phyloP scores from a whole-genome alignment of 305 asterid genomes.

The Nicotiana rustica region DNA sequence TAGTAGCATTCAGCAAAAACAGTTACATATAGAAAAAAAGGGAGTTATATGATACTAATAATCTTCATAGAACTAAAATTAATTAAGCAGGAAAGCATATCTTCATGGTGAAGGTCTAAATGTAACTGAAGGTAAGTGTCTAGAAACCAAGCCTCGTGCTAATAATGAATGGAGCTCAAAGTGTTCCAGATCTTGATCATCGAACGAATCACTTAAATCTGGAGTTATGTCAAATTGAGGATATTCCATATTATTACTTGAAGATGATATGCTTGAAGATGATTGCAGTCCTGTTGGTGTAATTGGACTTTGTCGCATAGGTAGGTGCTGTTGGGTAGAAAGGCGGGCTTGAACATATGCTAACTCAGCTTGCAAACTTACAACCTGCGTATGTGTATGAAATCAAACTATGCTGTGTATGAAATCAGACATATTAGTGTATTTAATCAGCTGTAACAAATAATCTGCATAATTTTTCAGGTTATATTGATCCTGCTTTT shows the following conservation, averaged over 20 bases:
- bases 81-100: background rate
- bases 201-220: background rate
- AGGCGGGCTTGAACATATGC: slow-evolving; percentile 85
- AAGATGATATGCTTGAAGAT: slow-evolving; percentile 20
- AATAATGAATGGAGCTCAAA: slow-evolving; percentile 33
- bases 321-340: slow-evolving; percentile 53
- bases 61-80: background rate
- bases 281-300: slow-evolving; percentile 30
- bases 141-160: slow-evolving; percentile 28
- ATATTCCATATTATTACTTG: background rate
- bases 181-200: slow-evolving; percentile 1
- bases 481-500: too few species aligned
- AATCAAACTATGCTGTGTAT: background rate
- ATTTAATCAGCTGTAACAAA: too few species aligned
- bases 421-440: too few species aligned
- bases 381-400: slow-evolving; percentile 50
- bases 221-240: background rate
- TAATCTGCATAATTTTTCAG: too few species aligned
- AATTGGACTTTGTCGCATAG: slow-evolving; percentile 33
- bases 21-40: background rate
- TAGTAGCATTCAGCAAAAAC: background rate
- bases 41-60: background rate
- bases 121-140: slow-evolving; percentile 29
- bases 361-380: slow-evolving; percentile 79
- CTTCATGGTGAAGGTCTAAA: slow-evolving; percentile 28